Evolutionary conservation across 192 early-diverging fungal species (phyloP).

Genomic region (Pilaira anomala): DNA sequence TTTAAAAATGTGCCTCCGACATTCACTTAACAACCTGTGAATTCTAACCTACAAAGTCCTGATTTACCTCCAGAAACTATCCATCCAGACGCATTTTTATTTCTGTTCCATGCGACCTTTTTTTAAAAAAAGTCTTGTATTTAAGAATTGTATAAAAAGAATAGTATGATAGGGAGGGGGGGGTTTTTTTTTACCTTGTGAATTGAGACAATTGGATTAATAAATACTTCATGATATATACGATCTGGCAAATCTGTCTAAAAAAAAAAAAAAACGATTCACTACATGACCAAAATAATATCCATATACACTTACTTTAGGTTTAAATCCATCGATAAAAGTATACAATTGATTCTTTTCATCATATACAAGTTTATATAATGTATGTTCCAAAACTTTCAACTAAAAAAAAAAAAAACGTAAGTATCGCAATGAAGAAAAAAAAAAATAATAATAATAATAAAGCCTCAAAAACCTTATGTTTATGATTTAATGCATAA

Average conservation of each 20-base stretch:
- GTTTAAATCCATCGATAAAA: constrained; percentile 2
- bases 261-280: neutral
- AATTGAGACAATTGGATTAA: constrained; percentile 6
- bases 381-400: neutral
- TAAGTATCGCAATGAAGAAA: too few relatives aligned
- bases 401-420: too few relatives aligned
- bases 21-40: neutral
- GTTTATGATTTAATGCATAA: neutral
- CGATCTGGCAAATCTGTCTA: neutral
- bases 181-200: constrained; percentile 6
- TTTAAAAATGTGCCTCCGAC: neutral
- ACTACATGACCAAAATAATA: neutral
- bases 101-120: constrained; percentile 36
- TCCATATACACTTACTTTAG: neutral
- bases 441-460: too few relatives aligned
- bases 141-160: too few relatives aligned
- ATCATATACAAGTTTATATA: constrained; percentile 11
- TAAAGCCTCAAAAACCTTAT: neutral
- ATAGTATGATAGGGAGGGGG: too few relatives aligned
- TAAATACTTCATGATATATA: neutral
- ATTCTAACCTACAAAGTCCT: constrained; percentile 35
- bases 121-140: constrained; percentile 9
- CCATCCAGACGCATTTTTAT: constrained; percentile 21
- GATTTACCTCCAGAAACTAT: constrained; percentile 32
- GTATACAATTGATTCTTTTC: neutral